These are phyloP conservation scores for Microcyclospora tardicrescens DNA, from an alignment of 2,329 filamentous ascomycete genomes.

Conservation along the genomic window DNA sequence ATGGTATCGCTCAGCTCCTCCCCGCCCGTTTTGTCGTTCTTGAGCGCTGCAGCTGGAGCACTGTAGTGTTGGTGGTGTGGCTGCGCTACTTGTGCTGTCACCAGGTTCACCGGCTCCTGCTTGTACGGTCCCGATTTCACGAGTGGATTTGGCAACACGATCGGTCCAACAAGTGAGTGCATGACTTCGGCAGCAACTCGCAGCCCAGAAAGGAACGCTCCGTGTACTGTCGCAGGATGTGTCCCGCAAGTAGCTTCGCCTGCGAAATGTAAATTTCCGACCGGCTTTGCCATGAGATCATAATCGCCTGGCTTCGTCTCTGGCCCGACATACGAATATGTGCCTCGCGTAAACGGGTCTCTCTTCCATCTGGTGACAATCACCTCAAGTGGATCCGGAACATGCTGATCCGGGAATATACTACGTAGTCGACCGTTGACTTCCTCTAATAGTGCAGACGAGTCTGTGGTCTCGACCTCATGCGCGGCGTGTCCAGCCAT, in stretches of 20 bases:
- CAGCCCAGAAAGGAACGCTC: constrained; percentile 86
- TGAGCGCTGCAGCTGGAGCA: constrained; percentile 1
- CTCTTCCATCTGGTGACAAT: constrained; percentile 87
- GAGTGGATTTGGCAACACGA: constrained; percentile 62
- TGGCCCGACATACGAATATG: constrained; percentile 86
- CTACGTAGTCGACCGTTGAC: constrained; percentile 65
- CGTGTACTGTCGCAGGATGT: constrained; percentile 92
- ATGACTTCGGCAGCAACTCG: constrained; percentile 80
- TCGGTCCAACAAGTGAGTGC: constrained; percentile 66
- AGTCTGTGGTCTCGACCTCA: constrained; percentile 65
- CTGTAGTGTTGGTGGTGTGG: not conserved
- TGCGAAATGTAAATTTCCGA: constrained; percentile 87
- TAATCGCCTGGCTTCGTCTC: constrained; percentile 78
- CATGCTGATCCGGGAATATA: constrained; percentile 50
- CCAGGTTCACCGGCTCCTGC: constrained; percentile 12
- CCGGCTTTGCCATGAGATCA: constrained; percentile 69
- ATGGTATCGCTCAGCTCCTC: not conserved
- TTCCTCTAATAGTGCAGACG: constrained; percentile 65
- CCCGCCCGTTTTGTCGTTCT: not conserved
- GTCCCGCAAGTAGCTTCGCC: constrained; percentile 94
- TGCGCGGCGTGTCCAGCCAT: constrained; percentile 94
- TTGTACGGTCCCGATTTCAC: constrained; percentile 45
- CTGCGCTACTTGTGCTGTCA: not conserved
- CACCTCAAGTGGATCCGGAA: constrained; percentile 70
- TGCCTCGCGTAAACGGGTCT: constrained; percentile 83